phyloP scores from a whole-genome alignment of 371 early-diverging fungal species.

The Cokeromyces recurvatus region DNA sequence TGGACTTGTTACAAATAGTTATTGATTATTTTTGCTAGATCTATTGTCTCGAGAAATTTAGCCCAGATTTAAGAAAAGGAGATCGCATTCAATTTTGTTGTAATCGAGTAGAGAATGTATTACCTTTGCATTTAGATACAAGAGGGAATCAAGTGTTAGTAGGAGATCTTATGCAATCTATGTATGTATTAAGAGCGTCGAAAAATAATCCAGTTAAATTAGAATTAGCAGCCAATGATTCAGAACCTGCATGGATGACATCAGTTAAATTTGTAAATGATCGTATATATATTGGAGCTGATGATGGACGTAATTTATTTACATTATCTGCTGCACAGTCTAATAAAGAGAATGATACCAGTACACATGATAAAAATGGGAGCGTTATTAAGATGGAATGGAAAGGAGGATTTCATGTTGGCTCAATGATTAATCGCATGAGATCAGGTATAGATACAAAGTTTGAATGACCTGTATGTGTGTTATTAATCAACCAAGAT shows the following conservation, averaged over 20 bases:
- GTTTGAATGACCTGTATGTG: too few species aligned
- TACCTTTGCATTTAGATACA: slow-evolving; percentile 54
- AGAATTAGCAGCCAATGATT: slow-evolving; percentile 61
- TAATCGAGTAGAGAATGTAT: too few species aligned
- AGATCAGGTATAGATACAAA: slow-evolving; percentile 19
- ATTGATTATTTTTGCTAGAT: slow-evolving; percentile 19
- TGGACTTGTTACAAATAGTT: not conserved
- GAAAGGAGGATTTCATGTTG: slow-evolving; percentile 73
- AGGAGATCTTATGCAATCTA: slow-evolving; percentile 87
- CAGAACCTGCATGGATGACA: slow-evolving; percentile 63
- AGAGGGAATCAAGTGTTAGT: slow-evolving; percentile 70
- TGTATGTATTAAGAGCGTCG: slow-evolving; percentile 48
- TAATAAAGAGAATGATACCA: slow-evolving; percentile 26
- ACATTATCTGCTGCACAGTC: slow-evolving; percentile 26
- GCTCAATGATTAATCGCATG: slow-evolving; percentile 78
- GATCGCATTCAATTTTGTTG: too few species aligned
- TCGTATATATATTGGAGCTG: slow-evolving; percentile 60
- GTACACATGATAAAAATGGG: too few species aligned
- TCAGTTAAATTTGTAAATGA: slow-evolving; percentile 60
- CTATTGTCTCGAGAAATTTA: slow-evolving; percentile 26
- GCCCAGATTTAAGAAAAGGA: slow-evolving; percentile 24
- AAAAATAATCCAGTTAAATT: slow-evolving; percentile 34
- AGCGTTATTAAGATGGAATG: slow-evolving; percentile 45
- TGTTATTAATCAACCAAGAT: too few species aligned
- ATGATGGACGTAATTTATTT: slow-evolving; percentile 59